A percentile compares a stretch with the other conserved stretches of the same genome.
These are phyloP conservation scores for Hericium rajendrae DNA, from an alignment of 768 basidiomycete genomes.

Conservation along the genomic window DNA sequence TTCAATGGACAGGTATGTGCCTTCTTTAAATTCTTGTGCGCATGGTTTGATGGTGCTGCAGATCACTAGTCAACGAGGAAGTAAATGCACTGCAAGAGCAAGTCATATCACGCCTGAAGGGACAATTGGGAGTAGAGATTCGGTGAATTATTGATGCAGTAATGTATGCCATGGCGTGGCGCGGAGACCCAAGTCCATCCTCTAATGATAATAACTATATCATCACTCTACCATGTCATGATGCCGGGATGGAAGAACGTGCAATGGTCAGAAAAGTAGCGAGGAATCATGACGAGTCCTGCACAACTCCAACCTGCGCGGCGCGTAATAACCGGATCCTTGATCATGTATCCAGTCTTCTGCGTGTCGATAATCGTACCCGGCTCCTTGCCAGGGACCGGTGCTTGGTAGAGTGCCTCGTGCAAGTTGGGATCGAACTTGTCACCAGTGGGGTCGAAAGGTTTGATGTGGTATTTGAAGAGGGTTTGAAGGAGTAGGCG, in stretches of 20 bases:
- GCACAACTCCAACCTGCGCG: slow-evolving; percentile 93
- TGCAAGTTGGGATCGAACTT: slow-evolving; percentile 91
- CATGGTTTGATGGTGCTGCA: slow-evolving; percentile 20
- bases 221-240: background rate
- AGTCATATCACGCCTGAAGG: slow-evolving; percentile 45
- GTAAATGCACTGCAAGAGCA: slow-evolving; percentile 68
- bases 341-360: slow-evolving; percentile 89
- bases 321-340: slow-evolving; percentile 87
- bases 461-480: slow-evolving; percentile 84
- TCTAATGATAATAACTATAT: slow-evolving; percentile 7
- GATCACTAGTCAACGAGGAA: slow-evolving; percentile 85
- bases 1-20: slow-evolving; percentile 82
- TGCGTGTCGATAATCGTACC: slow-evolving; percentile 88
- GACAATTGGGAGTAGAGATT: slow-evolving; percentile 76
- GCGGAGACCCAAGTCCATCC: slow-evolving; percentile 19
- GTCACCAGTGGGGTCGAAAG: slow-evolving; percentile 88
- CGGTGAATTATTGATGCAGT: slow-evolving; percentile 46
- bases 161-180: slow-evolving; percentile 18
- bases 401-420: slow-evolving; percentile 91
- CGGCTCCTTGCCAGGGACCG: slow-evolving; percentile 80
- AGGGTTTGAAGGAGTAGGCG: slow-evolving; percentile 83
- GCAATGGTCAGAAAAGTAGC: background rate
- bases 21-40: background rate
- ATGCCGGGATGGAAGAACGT: background rate
- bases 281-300: slow-evolving; percentile 39